Evolutionary conservation across 495 filamentous ascomycete genomes (phyloP).

Genomic region (Tetracladium setigerum): DNA sequence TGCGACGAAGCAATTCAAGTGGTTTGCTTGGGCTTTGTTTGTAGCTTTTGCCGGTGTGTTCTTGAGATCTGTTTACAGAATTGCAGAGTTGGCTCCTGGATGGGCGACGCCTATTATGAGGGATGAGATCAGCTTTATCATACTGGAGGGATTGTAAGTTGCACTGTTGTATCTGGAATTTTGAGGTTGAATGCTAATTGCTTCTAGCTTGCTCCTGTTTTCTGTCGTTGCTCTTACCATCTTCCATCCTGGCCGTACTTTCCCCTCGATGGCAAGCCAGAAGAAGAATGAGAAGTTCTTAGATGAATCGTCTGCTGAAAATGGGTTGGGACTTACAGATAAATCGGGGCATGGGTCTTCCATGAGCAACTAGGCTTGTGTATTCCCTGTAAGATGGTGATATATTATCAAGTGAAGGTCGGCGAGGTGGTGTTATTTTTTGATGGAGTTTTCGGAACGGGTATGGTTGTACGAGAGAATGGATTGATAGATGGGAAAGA

Average conservation of each 20-base stretch:
- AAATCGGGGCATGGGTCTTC: no score
- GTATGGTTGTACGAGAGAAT: no score
- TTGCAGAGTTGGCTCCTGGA: conserved; percentile 60
- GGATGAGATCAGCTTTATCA: conserved; percentile 54
- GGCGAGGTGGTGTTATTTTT: no score
- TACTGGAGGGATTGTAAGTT: conserved; percentile 38
- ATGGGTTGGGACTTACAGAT: no score
- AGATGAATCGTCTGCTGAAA: background rate
- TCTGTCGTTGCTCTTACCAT: conserved; percentile 47
- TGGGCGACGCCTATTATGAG: conserved; percentile 64
- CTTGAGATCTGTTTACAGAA: conserved; percentile 52
- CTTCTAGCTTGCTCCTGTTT: conserved; percentile 21
- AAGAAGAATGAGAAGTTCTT: background rate
- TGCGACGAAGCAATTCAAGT: conserved; percentile 35
- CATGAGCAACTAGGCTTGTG: no score
- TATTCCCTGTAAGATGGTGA: no score
- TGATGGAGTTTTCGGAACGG: no score
- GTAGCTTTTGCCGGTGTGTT: conserved; percentile 54
- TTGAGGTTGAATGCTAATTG: background rate
- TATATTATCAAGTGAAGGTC: no score
- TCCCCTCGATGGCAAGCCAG: conserved; percentile 20
- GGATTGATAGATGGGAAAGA: no score
- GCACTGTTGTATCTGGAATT: background rate
- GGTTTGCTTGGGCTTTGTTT: conserved; percentile 42
- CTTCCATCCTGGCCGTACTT: conserved; percentile 51